Evolutionary conservation across 2,329 filamentous ascomycete species (phyloP).

Genomic region (Zymoseptoria tritici): DNA sequence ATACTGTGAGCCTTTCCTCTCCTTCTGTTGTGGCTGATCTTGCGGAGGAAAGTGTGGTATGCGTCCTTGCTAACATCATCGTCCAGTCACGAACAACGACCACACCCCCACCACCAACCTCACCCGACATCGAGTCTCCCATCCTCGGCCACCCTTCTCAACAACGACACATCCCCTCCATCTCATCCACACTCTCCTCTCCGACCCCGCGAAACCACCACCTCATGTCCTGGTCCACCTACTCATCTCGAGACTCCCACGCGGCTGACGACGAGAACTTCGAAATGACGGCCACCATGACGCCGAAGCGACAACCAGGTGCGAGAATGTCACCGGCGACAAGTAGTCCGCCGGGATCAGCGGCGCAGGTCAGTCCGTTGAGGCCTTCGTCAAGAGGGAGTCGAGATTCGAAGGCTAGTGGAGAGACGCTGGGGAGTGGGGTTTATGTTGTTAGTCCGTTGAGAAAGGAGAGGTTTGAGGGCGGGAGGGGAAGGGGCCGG

Average conservation of each 20-base stretch:
- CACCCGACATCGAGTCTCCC: constrained; percentile 14
- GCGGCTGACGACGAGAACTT: constrained; percentile 3
- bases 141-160: constrained; percentile 12
- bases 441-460: constrained; percentile 11
- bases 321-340: not conserved
- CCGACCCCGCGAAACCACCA: constrained; percentile 16
- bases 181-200: constrained; percentile 8
- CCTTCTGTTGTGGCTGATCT: not conserved
- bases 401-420: not conserved
- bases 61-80: no score
- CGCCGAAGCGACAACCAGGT: constrained; percentile 14
- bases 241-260: constrained; percentile 6
- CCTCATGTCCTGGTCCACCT: constrained; percentile 21
- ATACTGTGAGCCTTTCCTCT: constrained; percentile 6
- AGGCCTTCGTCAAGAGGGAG: no score
- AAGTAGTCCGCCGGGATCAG: not conserved
- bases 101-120: not conserved
- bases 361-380: constrained; percentile 1
- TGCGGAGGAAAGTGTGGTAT: not conserved
- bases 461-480: not conserved
- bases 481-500: not conserved
- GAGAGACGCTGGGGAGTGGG: constrained; percentile 1
- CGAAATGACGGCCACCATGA: constrained; percentile 12
- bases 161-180: not conserved
- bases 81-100: not conserved